A percentile compares a stretch with the other conserved stretches of the same genome.
These are phyloP conservation scores for Claviceps africana DNA, from an alignment of 2,329 filamentous ascomycete genomes.

Conservation along the genomic window DNA sequence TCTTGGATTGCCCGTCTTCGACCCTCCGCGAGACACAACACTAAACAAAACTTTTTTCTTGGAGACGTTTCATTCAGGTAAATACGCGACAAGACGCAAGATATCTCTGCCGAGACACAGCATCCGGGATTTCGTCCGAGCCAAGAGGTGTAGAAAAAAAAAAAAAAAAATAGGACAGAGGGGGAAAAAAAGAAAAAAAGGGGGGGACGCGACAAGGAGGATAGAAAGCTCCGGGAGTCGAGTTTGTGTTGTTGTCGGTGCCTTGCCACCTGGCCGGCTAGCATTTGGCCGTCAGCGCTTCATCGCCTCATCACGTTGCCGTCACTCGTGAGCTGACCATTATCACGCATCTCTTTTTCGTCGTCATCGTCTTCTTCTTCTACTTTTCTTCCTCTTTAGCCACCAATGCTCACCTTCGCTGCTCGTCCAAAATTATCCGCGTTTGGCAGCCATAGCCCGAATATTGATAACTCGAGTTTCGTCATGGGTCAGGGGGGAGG, in stretches of 20 bases:
- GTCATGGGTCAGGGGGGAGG: conserved; percentile 4
- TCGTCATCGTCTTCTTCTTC: not conserved
- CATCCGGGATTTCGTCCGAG: not conserved
- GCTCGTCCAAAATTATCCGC: conserved; percentile 4
- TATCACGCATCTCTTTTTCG: not conserved
- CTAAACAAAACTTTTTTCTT: not conserved
- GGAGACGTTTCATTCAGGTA: not conserved
- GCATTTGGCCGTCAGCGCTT: not conserved
- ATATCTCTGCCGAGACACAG: not conserved
- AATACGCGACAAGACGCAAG: not conserved
- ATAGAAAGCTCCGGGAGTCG: not conserved
- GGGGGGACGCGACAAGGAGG: too few relatives aligned
- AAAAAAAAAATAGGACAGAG: not conserved
- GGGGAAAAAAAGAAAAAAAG: not conserved
- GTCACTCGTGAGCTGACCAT: not conserved
- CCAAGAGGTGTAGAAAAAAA: not conserved
- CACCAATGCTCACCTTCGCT: conserved; percentile 7
- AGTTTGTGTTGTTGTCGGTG: not conserved
- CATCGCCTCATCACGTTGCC: not conserved
- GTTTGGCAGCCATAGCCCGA: conserved; percentile 5
- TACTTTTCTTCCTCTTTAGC: not conserved
- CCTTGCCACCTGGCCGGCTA: not conserved
- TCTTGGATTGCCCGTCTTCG: conserved; percentile 3
- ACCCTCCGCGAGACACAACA: not conserved
- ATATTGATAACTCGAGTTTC: not conserved